These are phyloP conservation scores for Paecilomyces variotii DNA, from an alignment of 2,329 filamentous ascomycete species.

Conservation along the genomic window DNA sequence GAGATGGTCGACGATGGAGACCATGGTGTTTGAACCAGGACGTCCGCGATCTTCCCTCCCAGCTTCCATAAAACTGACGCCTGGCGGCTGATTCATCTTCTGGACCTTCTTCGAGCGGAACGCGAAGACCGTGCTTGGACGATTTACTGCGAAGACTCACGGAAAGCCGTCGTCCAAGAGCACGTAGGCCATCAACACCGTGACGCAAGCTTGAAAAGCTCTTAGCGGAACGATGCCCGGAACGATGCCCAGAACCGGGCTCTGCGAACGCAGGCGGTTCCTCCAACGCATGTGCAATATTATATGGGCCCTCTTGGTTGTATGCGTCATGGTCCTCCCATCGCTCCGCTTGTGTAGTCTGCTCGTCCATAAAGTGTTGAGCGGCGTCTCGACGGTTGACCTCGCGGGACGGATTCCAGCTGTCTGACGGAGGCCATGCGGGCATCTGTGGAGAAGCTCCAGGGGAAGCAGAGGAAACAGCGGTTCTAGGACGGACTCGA, in stretches of 20 bases:
- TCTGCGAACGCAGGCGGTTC: conserved; percentile 25
- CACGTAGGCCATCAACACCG: conserved; percentile 33
- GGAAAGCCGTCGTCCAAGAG: conserved; percentile 33
- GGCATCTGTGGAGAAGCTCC: conserved; percentile 2
- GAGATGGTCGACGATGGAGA: conserved; percentile 28
- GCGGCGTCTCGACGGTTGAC: conserved; percentile 5
- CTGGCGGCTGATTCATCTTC: conserved; percentile 10
- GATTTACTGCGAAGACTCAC: conserved; percentile 32
- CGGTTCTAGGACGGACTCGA: conserved; percentile 29
- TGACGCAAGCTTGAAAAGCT: conserved; percentile 37
- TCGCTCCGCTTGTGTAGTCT: background rate
- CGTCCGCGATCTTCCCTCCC: conserved; percentile 16
- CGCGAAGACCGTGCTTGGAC: conserved; percentile 19
- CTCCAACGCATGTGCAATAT: conserved; percentile 20
- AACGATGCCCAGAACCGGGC: conserved; percentile 22
- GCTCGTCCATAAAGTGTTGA: conserved; percentile 6
- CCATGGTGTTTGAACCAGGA: conserved; percentile 20
- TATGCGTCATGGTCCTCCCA: conserved; percentile 13
- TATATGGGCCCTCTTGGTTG: conserved; percentile 18
- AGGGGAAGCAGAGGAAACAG: conserved; percentile 17
- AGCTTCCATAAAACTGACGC: conserved; percentile 15
- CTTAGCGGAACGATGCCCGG: conserved; percentile 28
- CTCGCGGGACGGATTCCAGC: conserved; percentile 7
- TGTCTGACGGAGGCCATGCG: conserved; percentile 5
- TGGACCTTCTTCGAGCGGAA: conserved; percentile 10